These are phyloP conservation scores for Globisporangium emineosum DNA, from an alignment of 352 stramenopile genomes.

Conservation along the genomic window DNA sequence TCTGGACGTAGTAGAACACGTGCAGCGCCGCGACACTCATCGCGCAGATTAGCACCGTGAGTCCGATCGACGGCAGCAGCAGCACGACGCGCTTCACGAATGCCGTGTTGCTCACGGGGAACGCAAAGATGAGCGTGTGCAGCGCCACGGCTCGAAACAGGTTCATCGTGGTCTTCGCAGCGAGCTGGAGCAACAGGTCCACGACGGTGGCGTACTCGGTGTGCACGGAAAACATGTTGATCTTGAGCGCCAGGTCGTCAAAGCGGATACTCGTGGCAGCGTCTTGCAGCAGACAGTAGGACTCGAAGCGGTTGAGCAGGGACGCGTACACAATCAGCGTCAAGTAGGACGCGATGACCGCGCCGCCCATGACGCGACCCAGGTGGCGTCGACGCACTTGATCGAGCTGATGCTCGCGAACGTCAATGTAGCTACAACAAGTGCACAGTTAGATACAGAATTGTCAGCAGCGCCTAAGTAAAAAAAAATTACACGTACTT, in stretches of 20 bases:
- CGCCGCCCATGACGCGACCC: constrained; percentile 30
- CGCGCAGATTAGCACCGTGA: constrained; percentile 42
- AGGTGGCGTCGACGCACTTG: constrained; percentile 44
- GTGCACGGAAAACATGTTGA: constrained; percentile 43
- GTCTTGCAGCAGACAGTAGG: constrained; percentile 40
- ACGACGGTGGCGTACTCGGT: constrained; percentile 32
- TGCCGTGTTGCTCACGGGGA: constrained; percentile 39
- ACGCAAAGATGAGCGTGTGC: constrained; percentile 53
- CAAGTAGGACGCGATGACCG: constrained; percentile 41
- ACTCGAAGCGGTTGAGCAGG: constrained; percentile 58
- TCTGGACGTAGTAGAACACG: constrained; percentile 60
- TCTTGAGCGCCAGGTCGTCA: constrained; percentile 33
- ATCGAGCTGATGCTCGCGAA: constrained; percentile 59
- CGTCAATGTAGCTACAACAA: constrained; percentile 53
- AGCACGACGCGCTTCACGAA: constrained; percentile 40
- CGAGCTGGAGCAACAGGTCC: constrained; percentile 35
- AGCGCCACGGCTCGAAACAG: constrained; percentile 51
- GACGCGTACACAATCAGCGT: constrained; percentile 55
- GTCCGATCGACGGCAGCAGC: constrained; percentile 33
- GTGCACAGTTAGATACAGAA: not conserved
- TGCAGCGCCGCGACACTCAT: constrained; percentile 39
- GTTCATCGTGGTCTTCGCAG: constrained; percentile 58
- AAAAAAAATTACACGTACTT: constrained; percentile 41
- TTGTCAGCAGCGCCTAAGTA: not conserved
- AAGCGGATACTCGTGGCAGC: constrained; percentile 23